Evolutionary conservation across 257 asterid genomes (phyloP), one percentile per base, ranked within the genome.

Genomic region (Solanum piurae): DNA sequence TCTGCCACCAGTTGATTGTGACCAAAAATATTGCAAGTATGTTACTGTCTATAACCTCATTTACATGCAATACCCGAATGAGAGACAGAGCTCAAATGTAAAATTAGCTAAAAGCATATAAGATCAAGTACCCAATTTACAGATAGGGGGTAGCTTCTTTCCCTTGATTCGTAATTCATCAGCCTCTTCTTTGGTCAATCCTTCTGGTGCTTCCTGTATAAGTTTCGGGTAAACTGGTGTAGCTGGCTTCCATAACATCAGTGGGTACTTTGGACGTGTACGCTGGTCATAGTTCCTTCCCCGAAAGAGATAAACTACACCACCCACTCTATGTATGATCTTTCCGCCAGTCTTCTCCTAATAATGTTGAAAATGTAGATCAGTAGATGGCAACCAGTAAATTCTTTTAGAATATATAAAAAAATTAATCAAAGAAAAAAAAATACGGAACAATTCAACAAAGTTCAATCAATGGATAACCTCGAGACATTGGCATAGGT

Each of bases 231-330:
- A 97, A 91, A 97, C 98, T 7, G 99, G 99, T 25, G 99, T 90
- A 71, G 99, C 99, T 21, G 99, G 99, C 91, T 95, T 97, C 99
- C 99, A 97, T 9, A 97, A 97, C 99, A 97, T 97, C 88, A 97
- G 90, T 1, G 99, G 99, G 21, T 92, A 91, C 88, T 90, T 88
- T 36, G 98, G 99, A 40, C 99, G 98, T 83, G 91, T 91, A 6
- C 82, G 92, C 84, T 90, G 96, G 91, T 95, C 93, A 83, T 97
- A 97, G 89, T 97, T 90, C 93, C 99, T 95, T 66, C 99, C 99
- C 9, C 99, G 96, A 86, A 97, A 97, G n/a, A 97, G 44, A 91
- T 92, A 97, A 42, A 95, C 92, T 66, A 97, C 94, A 27, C 99
- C 99, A 40, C 99, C 99, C 75, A 94, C 90, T 92, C 98, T 91